Percentiles rank a stretch among this genome's conserved stretches.
Evolutionary conservation across 768 basidiomycete species (phyloP).

Genomic region (Boletus sp.): DNA sequence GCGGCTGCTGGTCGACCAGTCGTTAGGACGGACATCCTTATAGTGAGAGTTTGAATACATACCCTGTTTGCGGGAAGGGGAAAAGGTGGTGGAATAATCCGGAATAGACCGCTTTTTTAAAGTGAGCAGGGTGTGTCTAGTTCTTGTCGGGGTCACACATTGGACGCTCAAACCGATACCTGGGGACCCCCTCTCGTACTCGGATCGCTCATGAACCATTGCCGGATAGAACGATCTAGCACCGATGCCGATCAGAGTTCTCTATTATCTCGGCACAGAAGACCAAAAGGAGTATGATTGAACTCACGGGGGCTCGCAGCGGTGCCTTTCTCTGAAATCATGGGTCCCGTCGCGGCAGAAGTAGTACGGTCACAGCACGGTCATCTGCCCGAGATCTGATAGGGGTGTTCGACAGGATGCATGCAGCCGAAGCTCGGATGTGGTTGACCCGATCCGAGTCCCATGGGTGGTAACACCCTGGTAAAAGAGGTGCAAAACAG

Average conservation of each 20-base stretch:
- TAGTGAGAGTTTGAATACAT: background rate
- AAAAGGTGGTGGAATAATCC: background rate
- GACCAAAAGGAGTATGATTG: background rate
- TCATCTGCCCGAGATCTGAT: background rate
- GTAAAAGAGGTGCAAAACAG: too few species aligned
- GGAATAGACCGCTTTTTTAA: background rate
- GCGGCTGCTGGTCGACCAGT: background rate
- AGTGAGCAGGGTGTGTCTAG: background rate
- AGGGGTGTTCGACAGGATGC: too few species aligned
- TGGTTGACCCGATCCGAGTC: background rate
- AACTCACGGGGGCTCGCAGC: background rate
- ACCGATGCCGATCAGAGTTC: background rate
- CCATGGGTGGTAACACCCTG: too few species aligned
- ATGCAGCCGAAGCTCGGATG: too few species aligned
- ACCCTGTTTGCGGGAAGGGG: background rate
- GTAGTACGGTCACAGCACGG: background rate
- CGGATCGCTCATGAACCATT: background rate
- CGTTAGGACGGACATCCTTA: background rate
- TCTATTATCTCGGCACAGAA: background rate
- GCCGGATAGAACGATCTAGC: background rate
- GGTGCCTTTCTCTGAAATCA: background rate
- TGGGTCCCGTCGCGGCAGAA: background rate
- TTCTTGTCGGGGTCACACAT: background rate
- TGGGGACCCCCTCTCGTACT: background rate
- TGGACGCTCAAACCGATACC: background rate